Base-by-base conservation (phyloP, 768 basidiomycete species). In the Suillus tomentosus region DNA sequence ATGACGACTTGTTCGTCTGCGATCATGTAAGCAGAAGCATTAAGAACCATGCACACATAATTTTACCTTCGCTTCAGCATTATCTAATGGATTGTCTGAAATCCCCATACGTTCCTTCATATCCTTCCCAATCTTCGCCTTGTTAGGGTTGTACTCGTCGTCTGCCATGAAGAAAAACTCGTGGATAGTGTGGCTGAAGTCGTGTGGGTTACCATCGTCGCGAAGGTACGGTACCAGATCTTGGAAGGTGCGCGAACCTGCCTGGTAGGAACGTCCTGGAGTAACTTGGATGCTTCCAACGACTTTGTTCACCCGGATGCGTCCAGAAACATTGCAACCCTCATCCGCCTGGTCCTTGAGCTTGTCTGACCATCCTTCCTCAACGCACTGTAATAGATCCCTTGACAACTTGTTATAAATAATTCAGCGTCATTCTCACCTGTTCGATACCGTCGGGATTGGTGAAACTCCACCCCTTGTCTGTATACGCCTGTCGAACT, bases 281-380 rank as follows among this genome's bases (percentile, higher is more conserved):
- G 94, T 95, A 70, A 99, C 85, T 73, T 97, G 93, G 74, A 98
- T 91, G 78, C 94, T 97, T 62, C 96, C 95, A 67, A 95, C 85
- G 67, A 98, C 96, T 77, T 98, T 97, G 85, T 99, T 99, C 62
- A 99, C 94, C 62, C 91, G 91, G 65, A 99, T 86, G 61, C 89
- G 88, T 51, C 97, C 97, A 27, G 89, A 87, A 66, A 99, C 81
- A 75, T 95, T 96, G 81, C 97, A 99, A 0, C 97, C 97, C 71
- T 99, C 97, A 60, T 87, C 84, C 5, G 94, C 87, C 74, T 99
- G 96, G 37, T 95, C 92, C 77, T 88, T 88, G 67, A 99, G 85
- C 74, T 91, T 95, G 6, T 96, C 95, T 31, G 92, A 84, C 96
- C 96, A 99, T 39, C 95, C 93, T 78, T 99, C 97, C 66, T 90